Conservation (phyloP, 2,329 filamentous ascomycete species). For the Colletotrichum horii region DNA sequence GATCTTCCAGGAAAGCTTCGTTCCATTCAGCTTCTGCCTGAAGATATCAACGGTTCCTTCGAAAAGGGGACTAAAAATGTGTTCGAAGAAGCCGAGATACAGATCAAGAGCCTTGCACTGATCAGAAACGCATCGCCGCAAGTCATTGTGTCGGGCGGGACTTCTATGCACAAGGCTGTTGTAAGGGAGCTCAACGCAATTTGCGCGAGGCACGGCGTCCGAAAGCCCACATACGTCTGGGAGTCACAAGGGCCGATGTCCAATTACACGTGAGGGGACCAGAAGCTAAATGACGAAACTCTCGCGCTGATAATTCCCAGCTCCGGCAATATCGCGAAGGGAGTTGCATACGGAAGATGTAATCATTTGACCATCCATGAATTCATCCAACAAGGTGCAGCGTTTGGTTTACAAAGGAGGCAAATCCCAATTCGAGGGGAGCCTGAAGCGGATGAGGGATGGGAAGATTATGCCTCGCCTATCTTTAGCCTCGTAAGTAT, state of each 20-base stretch:
- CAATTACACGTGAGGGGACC: too few relatives aligned
- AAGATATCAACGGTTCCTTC: background rate
- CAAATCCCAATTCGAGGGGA: too few relatives aligned
- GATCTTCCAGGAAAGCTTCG: background rate
- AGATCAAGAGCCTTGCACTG: background rate
- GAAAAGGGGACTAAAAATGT: background rate
- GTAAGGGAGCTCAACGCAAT: too few relatives aligned
- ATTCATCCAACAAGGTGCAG: background rate
- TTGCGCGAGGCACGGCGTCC: too few relatives aligned
- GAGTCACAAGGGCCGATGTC: too few relatives aligned
- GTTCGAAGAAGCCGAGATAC: background rate
- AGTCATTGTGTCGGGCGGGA: background rate
- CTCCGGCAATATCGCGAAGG: background rate
- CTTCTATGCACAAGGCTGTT: background rate
- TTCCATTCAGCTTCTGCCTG: background rate
- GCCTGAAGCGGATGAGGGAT: too few relatives aligned
- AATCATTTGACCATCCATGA: background rate
- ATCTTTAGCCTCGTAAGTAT: too few relatives aligned
- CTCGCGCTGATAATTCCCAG: too few relatives aligned
- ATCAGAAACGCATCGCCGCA: background rate
- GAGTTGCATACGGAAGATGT: background rate
- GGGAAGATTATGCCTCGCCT: too few relatives aligned
- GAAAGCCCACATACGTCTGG: too few relatives aligned
- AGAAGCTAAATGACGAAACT: too few relatives aligned
- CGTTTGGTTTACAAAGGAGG: background rate